Evolutionary conservation across 495 filamentous ascomycete genomes (phyloP).

Genomic region (Aspergillus sparsus): DNA sequence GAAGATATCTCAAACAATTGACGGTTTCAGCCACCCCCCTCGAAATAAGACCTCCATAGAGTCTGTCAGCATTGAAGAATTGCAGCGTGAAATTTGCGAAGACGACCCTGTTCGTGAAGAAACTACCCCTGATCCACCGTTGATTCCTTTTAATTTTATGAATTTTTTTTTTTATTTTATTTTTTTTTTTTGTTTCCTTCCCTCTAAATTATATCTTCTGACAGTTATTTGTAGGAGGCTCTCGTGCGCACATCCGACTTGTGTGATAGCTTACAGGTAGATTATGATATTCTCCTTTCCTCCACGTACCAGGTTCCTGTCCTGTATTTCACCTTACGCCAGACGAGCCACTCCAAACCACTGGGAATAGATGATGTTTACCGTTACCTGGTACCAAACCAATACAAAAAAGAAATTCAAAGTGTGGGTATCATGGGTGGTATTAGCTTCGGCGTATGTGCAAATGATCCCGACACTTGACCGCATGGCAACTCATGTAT

Average conservation of each 20-base stretch:
- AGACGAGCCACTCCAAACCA: conserved; percentile 60
- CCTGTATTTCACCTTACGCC: conserved; percentile 57
- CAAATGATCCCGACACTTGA: conserved; percentile 18
- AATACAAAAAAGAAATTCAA: conserved; percentile 58
- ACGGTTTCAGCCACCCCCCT: conserved; percentile 6
- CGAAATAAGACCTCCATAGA: conserved; percentile 8
- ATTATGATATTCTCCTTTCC: conserved; percentile 57
- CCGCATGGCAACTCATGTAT: conserved; percentile 45
- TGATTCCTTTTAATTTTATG: neutral
- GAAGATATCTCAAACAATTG: conserved; percentile 38
- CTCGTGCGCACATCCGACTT: conserved; percentile 32
- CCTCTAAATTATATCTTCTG: conserved; percentile 19
- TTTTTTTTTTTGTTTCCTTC: conserved; percentile 12
- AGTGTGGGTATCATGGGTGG: conserved; percentile 67
- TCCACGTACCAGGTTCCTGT: conserved; percentile 54
- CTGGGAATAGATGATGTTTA: conserved; percentile 69
- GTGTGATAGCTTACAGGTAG: conserved; percentile 39
- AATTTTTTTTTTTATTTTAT: neutral
- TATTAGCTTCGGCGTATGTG: conserved; percentile 73
- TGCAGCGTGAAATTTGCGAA: conserved; percentile 29
- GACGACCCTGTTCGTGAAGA: conserved; percentile 40
- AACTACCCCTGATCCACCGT: neutral
- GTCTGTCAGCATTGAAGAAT: conserved; percentile 21
- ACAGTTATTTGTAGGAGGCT: conserved; percentile 44
- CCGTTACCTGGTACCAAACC: conserved; percentile 64